Evolutionary conservation across 2,329 filamentous ascomycete genomes (phyloP), one percentile per base, ranked within the genome.

Genomic region (Paracoccidioides lutzii): DNA sequence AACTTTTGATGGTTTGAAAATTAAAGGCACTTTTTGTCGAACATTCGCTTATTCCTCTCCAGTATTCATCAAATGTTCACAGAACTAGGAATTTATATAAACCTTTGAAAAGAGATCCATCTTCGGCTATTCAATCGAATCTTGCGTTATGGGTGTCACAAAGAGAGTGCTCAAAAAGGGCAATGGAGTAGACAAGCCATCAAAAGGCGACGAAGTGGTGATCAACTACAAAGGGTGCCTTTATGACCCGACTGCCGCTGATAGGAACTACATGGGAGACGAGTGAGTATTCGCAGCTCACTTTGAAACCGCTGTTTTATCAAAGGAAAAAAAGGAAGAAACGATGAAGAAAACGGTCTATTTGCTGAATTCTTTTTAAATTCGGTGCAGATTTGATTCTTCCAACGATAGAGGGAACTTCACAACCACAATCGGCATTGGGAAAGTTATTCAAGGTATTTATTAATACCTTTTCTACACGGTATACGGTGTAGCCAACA

Each of bases 201-300:
- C 73, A 61, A 65, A 67, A 14, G 86, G 88, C 62, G 83, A 96
- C 70, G 81, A 74, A 32, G 88, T 97, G 66, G 81, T 80, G 67
- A 95, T 97, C 68, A 82, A 93, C 74, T 97, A 97, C 79, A 93
- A 86, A 44, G 93, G 93, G 65, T 95, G 78, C 74, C 79, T 97
- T 60, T 87, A 85, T 73, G 84, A 94, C 66, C 66, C 75, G 28
- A 73, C 67, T 60, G 73, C 81, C 69, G 72, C 79, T 15, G 77
- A 81, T 57, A 76, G 81, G 66, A 82, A 87, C 60, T 67, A 62
- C 62, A 81, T 80, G 79, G 90, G 90, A 65, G 73, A 71, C 32
- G 68, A 89, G 90, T 95, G 76, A 66, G 84, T 73, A 8, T 44
- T 52, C 8, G 44, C 30, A 51, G 40, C 37, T n/a, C 8, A 48